Evolutionary conservation across 495 filamentous ascomycete genomes (phyloP), one percentile per base, ranked within the genome.

Genomic region (Penicillium ucsense): DNA sequence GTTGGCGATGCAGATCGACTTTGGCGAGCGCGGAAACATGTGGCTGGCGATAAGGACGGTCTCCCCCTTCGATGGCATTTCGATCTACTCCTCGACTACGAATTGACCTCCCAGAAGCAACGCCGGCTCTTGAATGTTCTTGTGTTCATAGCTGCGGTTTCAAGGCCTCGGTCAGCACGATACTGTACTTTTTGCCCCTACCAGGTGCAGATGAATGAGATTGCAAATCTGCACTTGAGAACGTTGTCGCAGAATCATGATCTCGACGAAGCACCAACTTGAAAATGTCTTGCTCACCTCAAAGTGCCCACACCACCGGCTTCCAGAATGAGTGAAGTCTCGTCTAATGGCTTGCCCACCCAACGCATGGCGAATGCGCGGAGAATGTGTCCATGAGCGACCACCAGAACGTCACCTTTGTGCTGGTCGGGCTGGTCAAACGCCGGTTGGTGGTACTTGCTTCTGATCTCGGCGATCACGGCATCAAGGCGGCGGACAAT

Each of bases 361-460:
- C 90, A 96, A 12, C 90, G 74, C 81, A 94, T 90, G 4, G 88
- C 86, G 65, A 96, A 94, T 0, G 88, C 88, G 29, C 90, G 75
- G 31, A 95, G 71, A 31, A 94, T 88, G 63, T 94, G 90, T 0
- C 90, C 90, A 56, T 96, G 90, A 4, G 86, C 81, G 28, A 88
- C 82, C 20, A 88, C 47, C 2, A 88, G 60, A 2, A 88, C 76
- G 59, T 88, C 84, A 0, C 71, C 61, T n/a, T 73, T 71, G 44
- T 69, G 64, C 11, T 65, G 58, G 31, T 72, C 76, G 11, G 64
- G 66, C 49, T 59, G 43, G n/a, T 65, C 56, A 8, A 77, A 57
- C 47, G 66, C 57, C 20, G 54, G 51, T 0, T 57, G 46, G 51
- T 80, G 77, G 77, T 66, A 80, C 70, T 65, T 76, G 52, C 51